Conservation (phyloP, 495 filamentous ascomycete genomes). For the Penicillium cinerascens region DNA sequence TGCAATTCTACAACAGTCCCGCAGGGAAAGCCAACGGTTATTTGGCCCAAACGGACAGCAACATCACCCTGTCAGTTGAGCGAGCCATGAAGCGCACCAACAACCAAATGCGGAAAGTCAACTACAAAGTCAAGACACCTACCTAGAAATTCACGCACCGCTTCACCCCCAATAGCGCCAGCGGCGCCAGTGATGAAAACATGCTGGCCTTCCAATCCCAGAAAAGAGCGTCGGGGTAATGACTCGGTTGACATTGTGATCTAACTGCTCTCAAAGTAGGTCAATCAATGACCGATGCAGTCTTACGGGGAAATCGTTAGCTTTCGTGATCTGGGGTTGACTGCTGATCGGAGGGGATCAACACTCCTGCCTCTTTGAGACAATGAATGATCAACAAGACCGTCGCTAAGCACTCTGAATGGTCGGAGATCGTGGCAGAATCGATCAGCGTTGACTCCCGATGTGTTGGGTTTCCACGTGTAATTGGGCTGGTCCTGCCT, state of each 20-base stretch:
- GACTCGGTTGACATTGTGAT: neutral
- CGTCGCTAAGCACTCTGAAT: neutral
- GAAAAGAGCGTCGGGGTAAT: constrained; percentile 26
- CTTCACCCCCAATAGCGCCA: constrained; percentile 49
- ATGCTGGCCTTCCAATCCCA: constrained; percentile 50
- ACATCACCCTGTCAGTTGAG: neutral
- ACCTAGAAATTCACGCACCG: constrained; percentile 54
- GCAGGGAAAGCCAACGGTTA: neutral
- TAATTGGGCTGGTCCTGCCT: neutral
- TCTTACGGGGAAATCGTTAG: neutral
- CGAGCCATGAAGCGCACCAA: neutral
- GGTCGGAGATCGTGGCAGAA: neutral
- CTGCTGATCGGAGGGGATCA: neutral
- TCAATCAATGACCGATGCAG: neutral
- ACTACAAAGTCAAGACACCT: constrained; percentile 8
- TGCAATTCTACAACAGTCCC: neutral
- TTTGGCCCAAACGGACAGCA: neutral
- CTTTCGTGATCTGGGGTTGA: neutral
- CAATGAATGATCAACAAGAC: neutral
- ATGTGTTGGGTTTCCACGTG: neutral
- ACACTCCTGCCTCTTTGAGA: neutral
- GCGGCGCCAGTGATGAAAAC: constrained; percentile 57
- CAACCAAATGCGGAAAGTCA: neutral
- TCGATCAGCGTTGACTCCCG: neutral
- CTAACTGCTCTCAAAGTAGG: neutral